These are phyloP conservation scores for Linanthus parryae DNA, from an alignment of 148 eudicot genomes.

Conservation along the genomic window DNA sequence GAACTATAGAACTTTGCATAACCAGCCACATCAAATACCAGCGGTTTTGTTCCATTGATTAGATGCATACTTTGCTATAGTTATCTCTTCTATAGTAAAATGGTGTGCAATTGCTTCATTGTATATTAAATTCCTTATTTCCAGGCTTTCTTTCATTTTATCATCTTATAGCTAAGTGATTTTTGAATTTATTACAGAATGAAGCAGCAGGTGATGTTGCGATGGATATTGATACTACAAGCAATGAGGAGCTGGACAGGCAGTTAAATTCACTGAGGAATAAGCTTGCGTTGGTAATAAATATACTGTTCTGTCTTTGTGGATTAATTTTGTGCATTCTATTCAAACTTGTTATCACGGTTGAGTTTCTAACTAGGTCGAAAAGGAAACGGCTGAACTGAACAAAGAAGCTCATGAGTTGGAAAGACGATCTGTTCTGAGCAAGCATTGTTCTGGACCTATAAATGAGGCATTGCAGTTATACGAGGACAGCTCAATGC, in stretches of 20 bases:
- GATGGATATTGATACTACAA: conserved; percentile 32
- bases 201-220: conserved; percentile 35
- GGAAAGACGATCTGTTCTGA: conserved; percentile 39
- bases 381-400: conserved; percentile 57
- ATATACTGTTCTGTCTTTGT: background rate
- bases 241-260: conserved; percentile 42
- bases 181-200: conserved; percentile 23
- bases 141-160: background rate
- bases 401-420: conserved; percentile 35
- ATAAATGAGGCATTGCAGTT: conserved; percentile 53
- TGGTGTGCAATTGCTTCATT: background rate
- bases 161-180: conserved; percentile 3
- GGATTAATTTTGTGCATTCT: background rate
- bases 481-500: conserved; percentile 36
- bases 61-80: background rate
- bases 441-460: conserved; percentile 34
- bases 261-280: conserved; percentile 53
- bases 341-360: background rate
- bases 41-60: background rate
- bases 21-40: background rate
- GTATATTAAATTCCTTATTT: background rate
- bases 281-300: conserved; percentile 50
- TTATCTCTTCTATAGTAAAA: background rate
- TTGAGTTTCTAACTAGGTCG: conserved; percentile 26
- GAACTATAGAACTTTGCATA: too few relatives aligned